Evolutionary conservation across 129 eudicot genomes (phyloP), one percentile per base, ranked within the genome.

Genomic region (Escallonia herrerae): DNA sequence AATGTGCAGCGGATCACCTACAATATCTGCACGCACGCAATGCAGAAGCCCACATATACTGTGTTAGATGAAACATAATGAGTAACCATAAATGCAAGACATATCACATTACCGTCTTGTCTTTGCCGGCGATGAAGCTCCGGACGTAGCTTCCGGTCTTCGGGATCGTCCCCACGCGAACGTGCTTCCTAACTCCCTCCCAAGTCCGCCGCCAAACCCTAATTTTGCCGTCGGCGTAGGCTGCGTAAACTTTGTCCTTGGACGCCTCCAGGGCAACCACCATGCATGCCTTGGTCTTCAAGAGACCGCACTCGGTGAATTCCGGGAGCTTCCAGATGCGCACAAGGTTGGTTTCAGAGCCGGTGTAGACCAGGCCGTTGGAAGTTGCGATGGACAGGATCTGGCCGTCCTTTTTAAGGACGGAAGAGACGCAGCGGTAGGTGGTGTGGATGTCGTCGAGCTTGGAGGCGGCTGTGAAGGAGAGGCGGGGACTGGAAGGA

Each of bases 401-500:
- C 70, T 80, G 85, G 3, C 85, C 85, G 64, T 80, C 78, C 41
- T 80, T 80, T 42, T 76, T 80, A 3, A 80, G 85, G 41, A 80
- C 85, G 9, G 85, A 80, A 15, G 81, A 72, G 41, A 80, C 40
- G 76, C 85, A 80, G 9, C 78, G 38, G 73, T 76, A 67, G 15
- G 67, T 37, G 43, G 74, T 52, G n/a, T 56, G 72, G 56, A 41
- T 58, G 69, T 49, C 14, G 43, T 40, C 14, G 33, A 22, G 33
- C 33, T 22, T 22, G 33, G 33, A 22, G 46, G 14, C 47, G 40
- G 14, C 39, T 38, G 15, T 49, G 12, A 40, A 7, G 6, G 7
- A 10, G 62, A 11, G 53, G 39, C 22, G 4, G 55, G 43, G 61
- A 13, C 44, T 15, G 73, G n/a, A 7, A 43, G 54, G 49, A 0